These are phyloP conservation scores for Claviceps sp. DNA, from an alignment of 2,329 filamentous ascomycete genomes.

Conservation along the genomic window DNA sequence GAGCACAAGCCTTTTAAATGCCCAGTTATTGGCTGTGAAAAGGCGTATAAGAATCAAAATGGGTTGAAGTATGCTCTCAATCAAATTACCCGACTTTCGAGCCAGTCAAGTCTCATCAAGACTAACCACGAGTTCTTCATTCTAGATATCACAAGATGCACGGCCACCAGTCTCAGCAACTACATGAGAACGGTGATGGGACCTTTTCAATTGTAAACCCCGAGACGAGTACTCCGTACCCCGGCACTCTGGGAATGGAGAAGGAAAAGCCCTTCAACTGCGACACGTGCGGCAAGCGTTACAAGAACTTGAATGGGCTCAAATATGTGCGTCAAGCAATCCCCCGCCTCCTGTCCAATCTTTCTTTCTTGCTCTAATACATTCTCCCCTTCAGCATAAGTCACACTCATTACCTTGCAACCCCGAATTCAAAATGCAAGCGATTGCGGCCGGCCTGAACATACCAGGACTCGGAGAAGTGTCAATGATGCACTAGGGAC, in stretches of 20 bases:
- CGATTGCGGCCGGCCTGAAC: conserved; percentile 30
- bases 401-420: conserved; percentile 82
- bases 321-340: conserved; percentile 63
- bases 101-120: neutral
- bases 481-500: conserved; percentile 21
- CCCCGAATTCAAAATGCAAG: conserved; percentile 51
- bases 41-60: conserved; percentile 99
- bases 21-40: conserved; percentile 95
- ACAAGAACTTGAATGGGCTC: conserved; percentile 96
- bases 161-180: conserved; percentile 89
- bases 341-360: neutral
- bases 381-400: conserved; percentile 40
- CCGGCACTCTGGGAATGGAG: conserved; percentile 97
- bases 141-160: conserved; percentile 62
- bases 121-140: neutral
- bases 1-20: conserved; percentile 97
- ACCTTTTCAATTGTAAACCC: conserved; percentile 98
- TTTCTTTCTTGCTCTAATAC: conserved; percentile 17
- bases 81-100: neutral
- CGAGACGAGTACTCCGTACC: conserved; percentile 85
- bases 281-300: conserved; percentile 92
- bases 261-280: conserved; percentile 99
- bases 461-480: conserved; percentile 33
- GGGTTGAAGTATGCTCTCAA: conserved; percentile 68
- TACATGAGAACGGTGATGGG: conserved; percentile 92